Percentiles rank a stretch among this genome's conserved stretches.
phyloP scores from a whole-genome alignment of 306 rosid species.

The Parietaria judaica region DNA sequence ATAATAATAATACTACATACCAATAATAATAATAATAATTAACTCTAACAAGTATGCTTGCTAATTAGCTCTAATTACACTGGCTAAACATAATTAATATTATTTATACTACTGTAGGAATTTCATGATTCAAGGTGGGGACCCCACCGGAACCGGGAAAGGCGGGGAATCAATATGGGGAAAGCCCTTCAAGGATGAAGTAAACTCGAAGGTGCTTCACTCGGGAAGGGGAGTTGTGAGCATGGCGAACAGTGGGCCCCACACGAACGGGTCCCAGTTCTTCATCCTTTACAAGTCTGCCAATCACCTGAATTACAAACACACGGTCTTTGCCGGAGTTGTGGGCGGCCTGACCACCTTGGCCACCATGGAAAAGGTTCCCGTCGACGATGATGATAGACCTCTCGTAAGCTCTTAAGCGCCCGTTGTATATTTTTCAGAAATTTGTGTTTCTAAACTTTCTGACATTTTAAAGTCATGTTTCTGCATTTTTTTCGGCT shows the following conservation, averaged over 20 bases:
- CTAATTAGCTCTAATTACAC: neutral
- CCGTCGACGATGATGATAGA: constrained; percentile 77
- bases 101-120: constrained; percentile 42
- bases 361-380: constrained; percentile 88
- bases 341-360: constrained; percentile 90
- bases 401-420: constrained; percentile 52
- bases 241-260: constrained; percentile 98
- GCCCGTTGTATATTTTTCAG: neutral
- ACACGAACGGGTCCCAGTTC: constrained; percentile 95
- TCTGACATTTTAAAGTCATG: neutral
- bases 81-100: neutral
- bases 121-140: constrained; percentile 98
- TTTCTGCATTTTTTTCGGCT: neutral
- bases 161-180: constrained; percentile 99
- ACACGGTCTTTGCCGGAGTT: constrained; percentile 84
- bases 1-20: no score
- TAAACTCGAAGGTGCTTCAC: constrained; percentile 86
- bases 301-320: constrained; percentile 85
- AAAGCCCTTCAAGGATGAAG: constrained; percentile 83
- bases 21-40: no score
- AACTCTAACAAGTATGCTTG: no score
- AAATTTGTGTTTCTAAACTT: neutral
- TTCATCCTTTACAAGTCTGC: constrained; percentile 93
- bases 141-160: constrained; percentile 91
- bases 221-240: constrained; percentile 94